Base-by-base conservation (phyloP, 75 land plant species). In the Picea sitchensis region DNA sequence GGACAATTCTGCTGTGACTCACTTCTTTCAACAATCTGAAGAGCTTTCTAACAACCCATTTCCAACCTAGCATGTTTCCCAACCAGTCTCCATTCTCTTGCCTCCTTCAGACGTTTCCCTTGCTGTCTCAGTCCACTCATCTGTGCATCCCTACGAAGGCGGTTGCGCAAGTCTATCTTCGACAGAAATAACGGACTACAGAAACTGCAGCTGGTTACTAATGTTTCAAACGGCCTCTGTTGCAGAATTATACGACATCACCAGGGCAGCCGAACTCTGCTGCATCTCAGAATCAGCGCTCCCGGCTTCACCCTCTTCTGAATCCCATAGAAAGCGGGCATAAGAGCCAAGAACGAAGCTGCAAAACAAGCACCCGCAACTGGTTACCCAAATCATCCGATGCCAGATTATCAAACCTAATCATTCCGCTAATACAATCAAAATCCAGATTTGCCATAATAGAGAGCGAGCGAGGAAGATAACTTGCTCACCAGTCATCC, bases 281-380 rank as follows among this genome's bases (percentile, higher is more conserved):
- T 65, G 73, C 80, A 32, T 65, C 56, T 41, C 57, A 44, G 11
- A 30, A 65, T 12, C 90, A 14, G 9, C 7, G 54, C 6, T 8
- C 54, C 6, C 9, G 6, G 83, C 90, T 47, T 88, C 93, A 0
- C 87, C 93, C 11, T 86, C 93, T 62, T 87, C 91, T 2, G 77
- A 79, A 58, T 91, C 86, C 95, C 95, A 92, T 74, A 92, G 67
- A 65, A 92, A 92, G n/a, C 80, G 77, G 15, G 95, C 95, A 73
- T 92, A 92, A 2, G 93, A 80, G 18, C 84, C 93, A 65, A 87
- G 30, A 61, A 92, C 95, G 65, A 36, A 83, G 77, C 95, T 92
- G 93, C 86, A 76, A 31, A 82, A 60, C 63, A 77, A 80, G 23
- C 58, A 36, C n/a, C 51, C 56, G 21, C 21, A 81, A 26, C 15